These are phyloP conservation scores for Batkoa obscura DNA, from an alignment of 371 early-diverging fungal species.

Conservation along the genomic window DNA sequence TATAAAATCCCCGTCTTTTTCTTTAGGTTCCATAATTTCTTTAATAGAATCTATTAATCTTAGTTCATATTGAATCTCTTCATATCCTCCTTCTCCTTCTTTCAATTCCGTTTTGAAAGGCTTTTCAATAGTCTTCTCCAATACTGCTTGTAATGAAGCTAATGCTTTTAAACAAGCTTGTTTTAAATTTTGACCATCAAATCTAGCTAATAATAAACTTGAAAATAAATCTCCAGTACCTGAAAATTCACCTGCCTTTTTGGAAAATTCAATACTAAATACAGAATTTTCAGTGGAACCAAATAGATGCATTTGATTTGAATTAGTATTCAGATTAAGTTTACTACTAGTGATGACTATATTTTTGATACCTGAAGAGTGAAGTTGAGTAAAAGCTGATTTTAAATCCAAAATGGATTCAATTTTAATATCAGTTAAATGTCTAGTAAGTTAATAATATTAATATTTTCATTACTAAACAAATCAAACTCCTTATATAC, in stretches of 20 bases:
- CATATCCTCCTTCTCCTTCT: no score
- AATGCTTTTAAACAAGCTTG: no score
- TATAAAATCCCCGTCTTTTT: no score
- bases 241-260: conserved; percentile 55
- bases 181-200: conserved; percentile 7
- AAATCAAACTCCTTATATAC: conserved; percentile 4
- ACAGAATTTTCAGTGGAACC: conserved; percentile 10
- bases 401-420: conserved; percentile 22
- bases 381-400: conserved; percentile 35
- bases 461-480: not conserved
- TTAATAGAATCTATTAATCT: no score
- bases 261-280: conserved; percentile 53
- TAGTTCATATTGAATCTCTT: no score
- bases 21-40: no score
- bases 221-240: conserved; percentile 88
- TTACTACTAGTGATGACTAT: conserved; percentile 54
- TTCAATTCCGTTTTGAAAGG: no score
- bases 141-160: no score
- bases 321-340: no score
- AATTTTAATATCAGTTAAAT: conserved; percentile 40
- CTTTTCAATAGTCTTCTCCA: no score
- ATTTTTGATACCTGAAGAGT: conserved; percentile 36
- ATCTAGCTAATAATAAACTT: conserved; percentile 44
- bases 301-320: conserved; percentile 6
- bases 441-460: conserved; percentile 11